Percentiles rank a stretch among this genome's conserved stretches.
Evolutionary conservation across 2,329 filamentous ascomycete genomes (phyloP).

Genomic region (Ceratocystiopsis sp.): DNA sequence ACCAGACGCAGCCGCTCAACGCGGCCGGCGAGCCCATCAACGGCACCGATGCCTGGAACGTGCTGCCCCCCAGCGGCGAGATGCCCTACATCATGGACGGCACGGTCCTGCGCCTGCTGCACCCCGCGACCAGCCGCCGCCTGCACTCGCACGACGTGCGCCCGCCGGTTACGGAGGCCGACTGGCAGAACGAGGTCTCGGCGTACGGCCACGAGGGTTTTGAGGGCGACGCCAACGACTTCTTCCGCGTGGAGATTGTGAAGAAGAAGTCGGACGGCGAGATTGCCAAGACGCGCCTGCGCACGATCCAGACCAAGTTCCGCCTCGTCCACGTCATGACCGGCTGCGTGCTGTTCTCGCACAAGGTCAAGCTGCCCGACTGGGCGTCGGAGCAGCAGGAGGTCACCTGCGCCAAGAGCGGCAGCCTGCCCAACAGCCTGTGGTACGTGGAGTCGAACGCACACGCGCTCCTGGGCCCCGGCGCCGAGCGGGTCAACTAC

Average conservation of each 20-base stretch:
- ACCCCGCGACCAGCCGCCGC: constrained; percentile 66
- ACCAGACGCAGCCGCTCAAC: constrained; percentile 80
- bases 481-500: constrained; percentile 92
- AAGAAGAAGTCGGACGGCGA: constrained; percentile 70
- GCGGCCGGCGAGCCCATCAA: constrained; percentile 59
- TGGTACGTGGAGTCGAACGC: constrained; percentile 93
- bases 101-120: constrained; percentile 66
- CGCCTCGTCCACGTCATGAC: constrained; percentile 92
- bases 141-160: constrained; percentile 94
- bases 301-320: constrained; percentile 96
- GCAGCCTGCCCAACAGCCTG: constrained; percentile 85
- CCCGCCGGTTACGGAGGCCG: constrained; percentile 66
- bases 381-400: constrained; percentile 98
- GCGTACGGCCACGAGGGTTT: constrained; percentile 97
- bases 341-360: constrained; percentile 87
- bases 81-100: constrained; percentile 60
- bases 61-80: constrained; percentile 31
- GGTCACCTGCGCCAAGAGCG: constrained; percentile 87
- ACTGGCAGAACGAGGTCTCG: constrained; percentile 93
- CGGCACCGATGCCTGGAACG: constrained; percentile 74
- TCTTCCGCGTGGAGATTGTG: constrained; percentile 88
- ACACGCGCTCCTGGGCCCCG: constrained; percentile 56
- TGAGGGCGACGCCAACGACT: constrained; percentile 88
- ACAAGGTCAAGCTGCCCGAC: constrained; percentile 96
- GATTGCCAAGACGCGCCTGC: constrained; percentile 64